Percentiles rank a stretch among this genome's conserved stretches.
These are phyloP conservation scores for Fusarium subglutinans DNA, from an alignment of 2,329 filamentous ascomycete genomes.

Conservation along the genomic window DNA sequence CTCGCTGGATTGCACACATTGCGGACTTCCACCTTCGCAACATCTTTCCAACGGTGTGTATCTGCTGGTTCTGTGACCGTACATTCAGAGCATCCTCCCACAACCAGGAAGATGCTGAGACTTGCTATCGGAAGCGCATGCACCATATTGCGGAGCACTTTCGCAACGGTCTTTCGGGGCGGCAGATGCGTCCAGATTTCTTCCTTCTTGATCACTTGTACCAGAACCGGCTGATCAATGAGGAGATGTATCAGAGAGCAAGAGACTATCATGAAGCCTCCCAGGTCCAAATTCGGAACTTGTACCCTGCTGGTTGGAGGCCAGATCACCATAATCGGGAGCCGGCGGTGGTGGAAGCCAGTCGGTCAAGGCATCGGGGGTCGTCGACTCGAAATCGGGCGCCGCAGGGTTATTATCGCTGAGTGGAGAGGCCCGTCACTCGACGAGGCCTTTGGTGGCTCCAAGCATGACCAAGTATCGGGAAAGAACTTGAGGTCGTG, in stretches of 20 bases:
- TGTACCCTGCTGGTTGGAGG: constrained; percentile 30
- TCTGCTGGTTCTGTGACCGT: constrained; percentile 64
- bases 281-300: constrained; percentile 24
- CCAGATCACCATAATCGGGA: not conserved
- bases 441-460: not conserved
- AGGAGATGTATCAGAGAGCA: constrained; percentile 34
- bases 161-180: constrained; percentile 30
- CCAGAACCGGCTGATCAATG: constrained; percentile 41
- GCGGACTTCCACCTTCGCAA: constrained; percentile 47
- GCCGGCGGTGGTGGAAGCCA: constrained; percentile 4
- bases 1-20: constrained; percentile 59
- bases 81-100: constrained; percentile 43
- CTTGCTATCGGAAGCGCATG: constrained; percentile 55
- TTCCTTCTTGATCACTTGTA: constrained; percentile 52
- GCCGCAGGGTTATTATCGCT: constrained; percentile 7
- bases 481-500: no score
- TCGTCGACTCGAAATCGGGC: not conserved
- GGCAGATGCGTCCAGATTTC: constrained; percentile 52
- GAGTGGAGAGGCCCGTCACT: not conserved
- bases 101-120: not conserved
- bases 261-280: constrained; percentile 32
- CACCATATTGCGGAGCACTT: constrained; percentile 60
- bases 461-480: not conserved
- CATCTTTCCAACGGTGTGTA: constrained; percentile 47
- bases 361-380: not conserved